A percentile compares a stretch with the other conserved stretches of the same genome.
Evolutionary conservation across 495 filamentous ascomycete species (phyloP).

Genomic region (Xylaria flabelliformis): DNA sequence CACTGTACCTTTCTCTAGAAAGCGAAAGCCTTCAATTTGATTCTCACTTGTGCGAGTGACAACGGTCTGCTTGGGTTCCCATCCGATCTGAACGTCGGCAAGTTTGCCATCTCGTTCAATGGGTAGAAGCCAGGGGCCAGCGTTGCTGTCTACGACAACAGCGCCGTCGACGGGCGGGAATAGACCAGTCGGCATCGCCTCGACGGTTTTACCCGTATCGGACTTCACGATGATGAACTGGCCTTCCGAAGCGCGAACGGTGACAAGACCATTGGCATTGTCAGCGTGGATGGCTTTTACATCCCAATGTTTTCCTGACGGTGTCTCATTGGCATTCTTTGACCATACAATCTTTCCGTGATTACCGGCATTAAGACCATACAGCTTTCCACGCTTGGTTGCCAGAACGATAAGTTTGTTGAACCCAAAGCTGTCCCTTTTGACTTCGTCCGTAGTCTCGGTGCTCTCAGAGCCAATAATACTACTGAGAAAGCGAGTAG

Average conservation of each 20-base stretch:
- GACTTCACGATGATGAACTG: slow-evolving; percentile 63
- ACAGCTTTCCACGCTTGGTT: slow-evolving; percentile 78
- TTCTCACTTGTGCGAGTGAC: slow-evolving; percentile 68
- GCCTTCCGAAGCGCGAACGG: slow-evolving; percentile 63
- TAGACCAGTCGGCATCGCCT: slow-evolving; percentile 45
- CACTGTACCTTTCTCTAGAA: slow-evolving; percentile 48
- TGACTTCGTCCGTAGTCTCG: slow-evolving; percentile 57
- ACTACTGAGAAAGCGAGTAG: slow-evolving; percentile 69
- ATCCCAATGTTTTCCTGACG: slow-evolving; percentile 63
- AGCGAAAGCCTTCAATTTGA: slow-evolving; percentile 66
- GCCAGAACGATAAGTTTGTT: slow-evolving; percentile 82
- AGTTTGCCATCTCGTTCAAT: slow-evolving; percentile 55
- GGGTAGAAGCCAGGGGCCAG: slow-evolving; percentile 56
- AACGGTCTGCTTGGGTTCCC: slow-evolving; percentile 57
- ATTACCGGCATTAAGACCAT: slow-evolving; percentile 77
- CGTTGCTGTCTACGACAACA: slow-evolving; percentile 57
- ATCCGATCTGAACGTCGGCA: slow-evolving; percentile 43
- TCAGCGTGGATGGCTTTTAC: slow-evolving; percentile 71
- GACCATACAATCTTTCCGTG: slow-evolving; percentile 80
- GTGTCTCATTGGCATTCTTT: slow-evolving; percentile 62
- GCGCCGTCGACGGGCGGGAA: slow-evolving; percentile 51
- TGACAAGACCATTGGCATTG: slow-evolving; percentile 59
- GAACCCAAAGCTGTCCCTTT: slow-evolving; percentile 84
- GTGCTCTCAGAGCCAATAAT: slow-evolving; percentile 63
- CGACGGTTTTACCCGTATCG: slow-evolving; percentile 62